These are phyloP conservation scores for Aspergillus udagawae DNA, from an alignment of 2,329 filamentous ascomycete species.

Conservation along the genomic window DNA sequence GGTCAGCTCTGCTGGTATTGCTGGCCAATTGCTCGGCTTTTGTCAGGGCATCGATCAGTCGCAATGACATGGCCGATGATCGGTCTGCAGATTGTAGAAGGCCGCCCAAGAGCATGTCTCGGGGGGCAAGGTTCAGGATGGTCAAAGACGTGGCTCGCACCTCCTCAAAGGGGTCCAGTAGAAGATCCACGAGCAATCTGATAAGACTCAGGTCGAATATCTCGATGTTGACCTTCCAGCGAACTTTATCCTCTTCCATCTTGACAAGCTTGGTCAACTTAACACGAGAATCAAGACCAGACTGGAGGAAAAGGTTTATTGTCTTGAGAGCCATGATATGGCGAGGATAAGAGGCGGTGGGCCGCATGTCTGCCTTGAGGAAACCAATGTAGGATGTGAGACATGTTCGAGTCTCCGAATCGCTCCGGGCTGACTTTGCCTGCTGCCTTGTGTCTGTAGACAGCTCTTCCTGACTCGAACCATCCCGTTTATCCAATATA, in stretches of 20 bases:
- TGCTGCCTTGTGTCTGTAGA: conserved; percentile 13
- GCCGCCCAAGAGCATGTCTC: conserved; percentile 21
- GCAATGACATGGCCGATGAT: conserved; percentile 19
- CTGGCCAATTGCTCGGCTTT: conserved; percentile 38
- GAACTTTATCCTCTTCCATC: conserved; percentile 45
- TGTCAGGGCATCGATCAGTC: conserved; percentile 28
- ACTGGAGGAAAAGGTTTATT: conserved; percentile 62
- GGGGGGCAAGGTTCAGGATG: conserved; percentile 41
- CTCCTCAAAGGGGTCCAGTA: conserved; percentile 91
- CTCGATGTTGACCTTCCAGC: conserved; percentile 48
- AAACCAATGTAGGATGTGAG: conserved; percentile 72
- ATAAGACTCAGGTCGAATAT: conserved; percentile 39
- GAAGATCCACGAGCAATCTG: conserved; percentile 67
- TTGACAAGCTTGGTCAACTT: conserved; percentile 40
- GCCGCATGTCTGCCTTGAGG: conserved; percentile 67
- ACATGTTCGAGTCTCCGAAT: conserved; percentile 53
- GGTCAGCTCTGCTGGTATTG: conserved; percentile 76
- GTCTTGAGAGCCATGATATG: conserved; percentile 78
- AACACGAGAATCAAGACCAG: conserved; percentile 58
- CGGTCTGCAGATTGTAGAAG: conserved; percentile 6
- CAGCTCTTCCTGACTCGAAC: conserved; percentile 20
- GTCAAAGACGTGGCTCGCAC: conserved; percentile 59
- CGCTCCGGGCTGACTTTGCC: conserved; percentile 43
- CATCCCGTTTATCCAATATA: conserved; percentile 40
- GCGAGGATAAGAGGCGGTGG: conserved; percentile 83